These are phyloP conservation scores for Phanerochaete sordida DNA, from an alignment of 768 basidiomycete genomes.

Conservation along the genomic window DNA sequence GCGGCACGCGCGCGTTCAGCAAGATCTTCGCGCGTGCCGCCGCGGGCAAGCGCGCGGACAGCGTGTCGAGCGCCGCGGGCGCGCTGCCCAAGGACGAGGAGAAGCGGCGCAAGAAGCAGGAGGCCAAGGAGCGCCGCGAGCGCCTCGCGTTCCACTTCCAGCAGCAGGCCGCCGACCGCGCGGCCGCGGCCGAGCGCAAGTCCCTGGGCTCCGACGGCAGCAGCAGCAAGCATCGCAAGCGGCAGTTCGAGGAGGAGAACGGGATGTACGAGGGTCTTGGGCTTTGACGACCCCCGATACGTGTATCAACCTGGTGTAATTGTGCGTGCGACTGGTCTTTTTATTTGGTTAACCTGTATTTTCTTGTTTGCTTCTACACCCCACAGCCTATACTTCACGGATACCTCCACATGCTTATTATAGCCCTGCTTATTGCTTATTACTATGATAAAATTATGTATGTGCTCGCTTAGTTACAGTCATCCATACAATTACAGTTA, in stretches of 20 bases:
- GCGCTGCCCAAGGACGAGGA: slow-evolving; percentile 31
- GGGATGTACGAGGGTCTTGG: slow-evolving; percentile 17
- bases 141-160: slow-evolving; percentile 44
- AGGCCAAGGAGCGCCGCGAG: slow-evolving; percentile 36
- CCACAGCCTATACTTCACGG: neutral
- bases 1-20: neutral
- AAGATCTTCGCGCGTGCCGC: neutral
- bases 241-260: slow-evolving; percentile 15
- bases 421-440: slow-evolving; percentile 2
- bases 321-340: neutral
- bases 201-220: slow-evolving; percentile 2
- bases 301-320: slow-evolving; percentile 3
- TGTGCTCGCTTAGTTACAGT: slow-evolving; percentile 1
- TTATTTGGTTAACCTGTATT: neutral
- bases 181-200: slow-evolving; percentile 13
- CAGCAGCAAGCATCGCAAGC: neutral
- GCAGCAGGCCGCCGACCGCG: slow-evolving; percentile 30
- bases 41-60: neutral
- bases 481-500: neutral
- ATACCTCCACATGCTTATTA: neutral
- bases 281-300: neutral
- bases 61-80: slow-evolving; percentile 3
- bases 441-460: neutral
- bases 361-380: neutral
- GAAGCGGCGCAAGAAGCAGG: slow-evolving; percentile 41